phyloP scores from a whole-genome alignment of 2,329 filamentous ascomycete genomes.

The Fusarium sp. region DNA sequence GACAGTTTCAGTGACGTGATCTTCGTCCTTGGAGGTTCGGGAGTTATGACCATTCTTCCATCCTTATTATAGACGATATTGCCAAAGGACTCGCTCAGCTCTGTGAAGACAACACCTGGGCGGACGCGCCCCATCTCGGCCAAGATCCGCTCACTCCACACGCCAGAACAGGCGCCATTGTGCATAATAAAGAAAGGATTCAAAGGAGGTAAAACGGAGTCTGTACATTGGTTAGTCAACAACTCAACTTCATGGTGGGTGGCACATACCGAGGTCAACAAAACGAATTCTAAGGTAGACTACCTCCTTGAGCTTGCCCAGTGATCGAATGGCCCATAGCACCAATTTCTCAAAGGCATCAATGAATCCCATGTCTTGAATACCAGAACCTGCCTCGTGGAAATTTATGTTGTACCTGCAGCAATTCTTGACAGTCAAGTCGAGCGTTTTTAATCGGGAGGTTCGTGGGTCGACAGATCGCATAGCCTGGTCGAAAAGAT shows the following conservation, averaged over 20 bases:
- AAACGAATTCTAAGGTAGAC: slow-evolving; percentile 78
- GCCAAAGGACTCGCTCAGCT: slow-evolving; percentile 74
- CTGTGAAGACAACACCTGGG: slow-evolving; percentile 69
- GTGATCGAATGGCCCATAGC: slow-evolving; percentile 70
- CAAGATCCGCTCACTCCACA: slow-evolving; percentile 79
- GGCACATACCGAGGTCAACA: slow-evolving; percentile 73
- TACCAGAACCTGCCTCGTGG: slow-evolving; percentile 75
- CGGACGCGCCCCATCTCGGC: slow-evolving; percentile 69
- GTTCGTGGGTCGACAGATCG: slow-evolving; percentile 61
- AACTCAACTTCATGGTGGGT: background rate
- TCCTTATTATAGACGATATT: slow-evolving; percentile 71
- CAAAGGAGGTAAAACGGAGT: slow-evolving; percentile 76
- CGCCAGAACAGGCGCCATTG: slow-evolving; percentile 71
- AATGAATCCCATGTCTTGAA: slow-evolving; percentile 80
- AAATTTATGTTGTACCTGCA: slow-evolving; percentile 69
- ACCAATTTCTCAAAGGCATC: slow-evolving; percentile 77
- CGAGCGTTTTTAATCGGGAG: slow-evolving; percentile 72
- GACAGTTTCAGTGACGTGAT: slow-evolving; percentile 68
- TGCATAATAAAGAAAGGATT: slow-evolving; percentile 79
- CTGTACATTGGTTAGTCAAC: slow-evolving; percentile 54
- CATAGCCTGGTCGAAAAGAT: slow-evolving; percentile 74
- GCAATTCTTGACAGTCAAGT: slow-evolving; percentile 80
- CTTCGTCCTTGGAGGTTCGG: slow-evolving; percentile 65
- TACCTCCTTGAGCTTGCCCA: slow-evolving; percentile 70
- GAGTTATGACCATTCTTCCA: slow-evolving; percentile 67